Evolutionary conservation across 495 filamentous ascomycete genomes (phyloP).

Genomic region (Xylaria longipes): DNA sequence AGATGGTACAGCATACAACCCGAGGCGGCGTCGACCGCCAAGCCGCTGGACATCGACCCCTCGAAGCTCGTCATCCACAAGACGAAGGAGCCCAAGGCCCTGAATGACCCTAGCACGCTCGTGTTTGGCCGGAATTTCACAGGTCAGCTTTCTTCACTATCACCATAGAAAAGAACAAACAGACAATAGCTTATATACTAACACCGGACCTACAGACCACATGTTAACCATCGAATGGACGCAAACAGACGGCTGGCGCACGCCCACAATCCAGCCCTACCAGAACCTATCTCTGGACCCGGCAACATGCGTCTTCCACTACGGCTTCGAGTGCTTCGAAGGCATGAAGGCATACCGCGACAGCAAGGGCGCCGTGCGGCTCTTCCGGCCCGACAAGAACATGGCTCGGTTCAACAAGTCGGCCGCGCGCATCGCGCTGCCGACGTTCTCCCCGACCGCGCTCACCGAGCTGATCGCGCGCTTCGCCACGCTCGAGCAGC

Average conservation of each 20-base stretch:
- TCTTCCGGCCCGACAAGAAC: conserved; percentile 97
- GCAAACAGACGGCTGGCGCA: conserved; percentile 73
- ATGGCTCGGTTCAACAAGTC: conserved; percentile 93
- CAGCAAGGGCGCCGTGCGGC: conserved; percentile 69
- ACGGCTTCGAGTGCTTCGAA: conserved; percentile 96
- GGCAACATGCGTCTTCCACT: conserved; percentile 97
- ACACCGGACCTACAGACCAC: conserved; percentile 66
- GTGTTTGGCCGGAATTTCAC: conserved; percentile 90
- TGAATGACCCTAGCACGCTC: conserved; percentile 76
- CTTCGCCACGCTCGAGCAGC: conserved; percentile 78
- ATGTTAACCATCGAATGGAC: conserved; percentile 98
- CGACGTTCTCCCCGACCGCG: conserved; percentile 73
- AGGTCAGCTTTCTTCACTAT: conserved; percentile 52
- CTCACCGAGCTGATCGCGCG: conserved; percentile 80
- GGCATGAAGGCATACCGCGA: conserved; percentile 99
- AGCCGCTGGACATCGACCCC: conserved; percentile 68
- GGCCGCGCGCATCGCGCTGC: conserved; percentile 86
- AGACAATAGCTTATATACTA: background rate
- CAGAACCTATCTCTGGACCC: conserved; percentile 97
- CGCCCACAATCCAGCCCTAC: conserved; percentile 85
- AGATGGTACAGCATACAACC: conserved; percentile 65
- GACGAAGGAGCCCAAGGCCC: conserved; percentile 75
- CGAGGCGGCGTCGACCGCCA: conserved; percentile 56
- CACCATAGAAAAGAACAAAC: background rate
- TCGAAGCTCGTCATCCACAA: conserved; percentile 75